Evolutionary conservation across 108 stramenopile genomes (phyloP).

Genomic region (Nitzschia sp.): DNA sequence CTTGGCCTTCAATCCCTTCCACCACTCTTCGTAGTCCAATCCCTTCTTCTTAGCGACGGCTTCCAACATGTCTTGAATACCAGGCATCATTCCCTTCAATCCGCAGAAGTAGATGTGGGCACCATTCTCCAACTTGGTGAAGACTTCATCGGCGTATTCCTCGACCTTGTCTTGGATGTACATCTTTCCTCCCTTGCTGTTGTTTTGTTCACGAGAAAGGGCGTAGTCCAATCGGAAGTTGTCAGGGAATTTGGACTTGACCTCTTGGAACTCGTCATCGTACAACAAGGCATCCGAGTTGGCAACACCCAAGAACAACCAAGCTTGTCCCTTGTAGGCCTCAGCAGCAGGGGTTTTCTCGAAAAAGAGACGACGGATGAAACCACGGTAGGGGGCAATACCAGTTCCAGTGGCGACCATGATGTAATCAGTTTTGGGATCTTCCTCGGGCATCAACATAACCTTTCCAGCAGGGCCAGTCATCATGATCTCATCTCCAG

Average conservation of each 20-base stretch:
- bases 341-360: constrained; percentile 92
- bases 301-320: constrained; percentile 98
- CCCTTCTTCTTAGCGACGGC: constrained; percentile 88
- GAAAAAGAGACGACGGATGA: constrained; percentile 94
- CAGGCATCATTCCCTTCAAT: constrained; percentile 99
- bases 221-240: constrained; percentile 96
- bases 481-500: constrained; percentile 89
- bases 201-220: constrained; percentile 91
- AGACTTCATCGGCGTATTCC: constrained; percentile 92
- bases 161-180: constrained; percentile 99
- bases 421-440: constrained; percentile 93
- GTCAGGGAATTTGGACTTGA: constrained; percentile 78
- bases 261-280: constrained; percentile 96
- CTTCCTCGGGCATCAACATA: constrained; percentile 97
- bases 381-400: constrained; percentile 97
- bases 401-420: constrained; percentile 99
- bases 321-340: constrained; percentile 94
- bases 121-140: constrained; percentile 87
- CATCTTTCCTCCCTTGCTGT: constrained; percentile 97
- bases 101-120: constrained; percentile 99
- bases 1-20: constrained; percentile 78
- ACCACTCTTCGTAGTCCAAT: constrained; percentile 86
- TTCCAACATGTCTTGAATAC: constrained; percentile 94
- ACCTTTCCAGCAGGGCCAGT: constrained; percentile 98
- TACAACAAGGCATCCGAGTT: constrained; percentile 96